Evolutionary conservation across 805 yeast genomes (phyloP), one percentile per base, ranked within the genome.

Genomic region (Lipomyces japonicus): DNA sequence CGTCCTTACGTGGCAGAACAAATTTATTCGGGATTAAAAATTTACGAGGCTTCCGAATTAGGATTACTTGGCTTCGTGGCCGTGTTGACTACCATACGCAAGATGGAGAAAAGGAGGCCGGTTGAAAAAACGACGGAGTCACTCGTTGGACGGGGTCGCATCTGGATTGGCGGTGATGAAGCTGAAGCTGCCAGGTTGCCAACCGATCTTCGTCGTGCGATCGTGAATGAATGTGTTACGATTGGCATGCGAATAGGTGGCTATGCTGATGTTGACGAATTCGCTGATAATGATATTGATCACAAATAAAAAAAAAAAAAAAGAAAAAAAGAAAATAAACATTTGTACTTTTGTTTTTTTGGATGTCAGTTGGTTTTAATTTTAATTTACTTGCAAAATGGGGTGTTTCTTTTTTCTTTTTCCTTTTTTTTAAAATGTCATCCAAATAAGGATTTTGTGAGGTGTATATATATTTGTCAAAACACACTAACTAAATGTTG

Each of bases 131-230:
- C 52, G 9, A 48, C 44, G 19, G 59, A 48, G 42, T 40, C 51
- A 9, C 47, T 48, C 18, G 44, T 41, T 16, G 46, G 54, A 16
- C 50, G 37, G 4, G 51, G 44, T 19, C 62, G 71, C 18, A 51
- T 66, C 25, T 67, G 71, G 70, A 58, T 68, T 31, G 71, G 71
- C 28, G 60, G 67, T 23, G 67, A 64, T 22, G 56, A 57, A 25
- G 68, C 66, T 18, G 68, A 62, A 22, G 45, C 44, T 2, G 60
- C 51, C 24, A 67, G 66, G 6, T 36, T 67, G 24, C 30, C 59
- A 9, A 50, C 64, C 23, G 56, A 55, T 7, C 40, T 58, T 24
- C 60, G 71, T 26, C 48, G 68, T 28, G 53, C 53, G 42, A 44
- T 67, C n/a, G 68, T 64, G 6, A 63, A 63, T 42, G 60, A 63